Evolutionary conservation across 148 eudicot genomes (phyloP).

Genomic region (Nepenthes gracilis): DNA sequence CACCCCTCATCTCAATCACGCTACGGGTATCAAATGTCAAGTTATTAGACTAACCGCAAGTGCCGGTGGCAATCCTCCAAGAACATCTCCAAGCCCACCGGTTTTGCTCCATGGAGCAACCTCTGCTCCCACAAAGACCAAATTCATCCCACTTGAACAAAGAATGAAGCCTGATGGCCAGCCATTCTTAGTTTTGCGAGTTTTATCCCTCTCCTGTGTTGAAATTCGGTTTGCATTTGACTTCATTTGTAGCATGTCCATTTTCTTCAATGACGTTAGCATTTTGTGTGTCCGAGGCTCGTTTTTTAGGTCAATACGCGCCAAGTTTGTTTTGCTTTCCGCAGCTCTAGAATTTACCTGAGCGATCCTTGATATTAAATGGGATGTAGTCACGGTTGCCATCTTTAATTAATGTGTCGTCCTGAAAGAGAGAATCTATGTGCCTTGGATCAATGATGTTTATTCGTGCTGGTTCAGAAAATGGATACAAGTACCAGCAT

Average conservation of each 20-base stretch:
- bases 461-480: too few species aligned
- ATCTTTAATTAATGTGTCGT: neutral
- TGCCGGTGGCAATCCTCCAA: conserved; percentile 94
- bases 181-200: conserved; percentile 1
- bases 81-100: conserved; percentile 96
- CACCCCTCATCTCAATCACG: neutral
- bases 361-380: neutral
- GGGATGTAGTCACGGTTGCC: neutral
- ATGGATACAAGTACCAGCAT: too few species aligned
- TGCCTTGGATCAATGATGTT: too few species aligned
- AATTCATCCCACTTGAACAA: conserved; percentile 39
- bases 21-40: neutral
- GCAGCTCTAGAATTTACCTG: neutral
- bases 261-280: neutral
- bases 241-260: conserved; percentile 3
- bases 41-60: conserved; percentile 48
- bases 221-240: conserved; percentile 12
- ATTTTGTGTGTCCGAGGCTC: neutral
- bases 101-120: conserved; percentile 84
- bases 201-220: conserved; percentile 4
- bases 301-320: neutral
- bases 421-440: too few species aligned
- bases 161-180: conserved; percentile 8
- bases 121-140: conserved; percentile 43
- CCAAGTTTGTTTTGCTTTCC: neutral